phyloP scores from a whole-genome alignment of 1,284 basidiomycete species.

The Cerioporus squamosus region DNA sequence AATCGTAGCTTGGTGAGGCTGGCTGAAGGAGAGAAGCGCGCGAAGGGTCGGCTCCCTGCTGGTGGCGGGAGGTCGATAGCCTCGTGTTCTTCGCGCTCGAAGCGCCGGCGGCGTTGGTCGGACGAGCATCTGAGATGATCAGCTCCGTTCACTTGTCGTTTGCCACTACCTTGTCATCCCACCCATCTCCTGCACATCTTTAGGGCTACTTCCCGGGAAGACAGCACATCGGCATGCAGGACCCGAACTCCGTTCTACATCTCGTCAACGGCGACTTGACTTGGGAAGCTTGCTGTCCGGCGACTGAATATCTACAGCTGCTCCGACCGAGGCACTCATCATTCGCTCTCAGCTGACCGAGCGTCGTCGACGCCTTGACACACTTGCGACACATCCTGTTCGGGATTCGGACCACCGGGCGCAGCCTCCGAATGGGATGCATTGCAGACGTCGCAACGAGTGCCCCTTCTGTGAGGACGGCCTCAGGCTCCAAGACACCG shows the following conservation, averaged over 20 bases:
- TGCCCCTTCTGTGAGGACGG: neutral
- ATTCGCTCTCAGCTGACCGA: conserved; percentile 16
- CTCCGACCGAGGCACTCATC: neutral
- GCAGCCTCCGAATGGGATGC: conserved; percentile 7
- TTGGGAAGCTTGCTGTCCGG: neutral
- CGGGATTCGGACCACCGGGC: conserved; percentile 20
- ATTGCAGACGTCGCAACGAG: neutral
- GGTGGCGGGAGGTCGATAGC: conserved; percentile 19
- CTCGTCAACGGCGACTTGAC: conserved; percentile 1
- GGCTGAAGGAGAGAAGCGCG: no score
- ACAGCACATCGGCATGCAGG: neutral
- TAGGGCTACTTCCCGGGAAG: no score
- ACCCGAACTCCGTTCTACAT: neutral
- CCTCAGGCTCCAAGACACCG: neutral
- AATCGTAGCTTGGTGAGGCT: no score
- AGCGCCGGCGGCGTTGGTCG: no score
- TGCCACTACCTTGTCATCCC: neutral
- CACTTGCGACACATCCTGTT: conserved; percentile 20
- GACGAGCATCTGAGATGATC: neutral
- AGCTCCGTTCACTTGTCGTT: conserved; percentile 5
- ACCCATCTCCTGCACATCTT: no score
- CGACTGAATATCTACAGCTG: neutral
- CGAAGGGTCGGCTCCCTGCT: no score
- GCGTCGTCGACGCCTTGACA: conserved; percentile 15
- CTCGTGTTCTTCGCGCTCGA: conserved; percentile 5